Conservation (phyloP, 148 eudicot species). For the Chenopodium berlandieri region DNA sequence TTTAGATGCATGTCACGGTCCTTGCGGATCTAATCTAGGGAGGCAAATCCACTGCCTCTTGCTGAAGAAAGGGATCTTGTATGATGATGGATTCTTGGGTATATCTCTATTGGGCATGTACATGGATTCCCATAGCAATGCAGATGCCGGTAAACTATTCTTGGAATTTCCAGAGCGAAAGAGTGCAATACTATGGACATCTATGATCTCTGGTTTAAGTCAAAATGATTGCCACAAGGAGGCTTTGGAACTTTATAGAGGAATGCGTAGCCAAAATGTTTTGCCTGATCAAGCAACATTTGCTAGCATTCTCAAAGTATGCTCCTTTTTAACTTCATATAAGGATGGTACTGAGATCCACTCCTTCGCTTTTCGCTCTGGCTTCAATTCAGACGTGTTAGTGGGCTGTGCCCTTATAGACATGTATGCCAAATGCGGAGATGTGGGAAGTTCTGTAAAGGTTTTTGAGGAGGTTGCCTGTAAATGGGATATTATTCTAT, state of each 20-base stretch:
- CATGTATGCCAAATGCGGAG: conserved; percentile 97
- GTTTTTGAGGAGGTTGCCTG: conserved; percentile 65
- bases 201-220: conserved; percentile 73
- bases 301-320: conserved; percentile 74
- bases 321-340: conserved; percentile 62
- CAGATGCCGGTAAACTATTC: conserved; percentile 59
- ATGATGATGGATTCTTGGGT: conserved; percentile 62
- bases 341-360: conserved; percentile 69
- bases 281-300: conserved; percentile 94
- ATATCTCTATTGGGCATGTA: conserved; percentile 79
- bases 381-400: conserved; percentile 65
- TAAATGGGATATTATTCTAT: conserved; percentile 62
- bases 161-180: conserved; percentile 58
- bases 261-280: conserved; percentile 57
- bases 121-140: conserved; percentile 37
- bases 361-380: conserved; percentile 58
- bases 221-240: conserved; percentile 57
- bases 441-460: conserved; percentile 52
- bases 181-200: conserved; percentile 78
- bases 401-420: conserved; percentile 79
- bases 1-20: conserved; percentile 58
- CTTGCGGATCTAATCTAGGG: conserved; percentile 46
- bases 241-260: conserved; percentile 57
- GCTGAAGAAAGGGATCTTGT: conserved; percentile 48
- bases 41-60: conserved; percentile 67